Conservation (phyloP, 306 rosid species). For the Prunus davidiana region DNA sequence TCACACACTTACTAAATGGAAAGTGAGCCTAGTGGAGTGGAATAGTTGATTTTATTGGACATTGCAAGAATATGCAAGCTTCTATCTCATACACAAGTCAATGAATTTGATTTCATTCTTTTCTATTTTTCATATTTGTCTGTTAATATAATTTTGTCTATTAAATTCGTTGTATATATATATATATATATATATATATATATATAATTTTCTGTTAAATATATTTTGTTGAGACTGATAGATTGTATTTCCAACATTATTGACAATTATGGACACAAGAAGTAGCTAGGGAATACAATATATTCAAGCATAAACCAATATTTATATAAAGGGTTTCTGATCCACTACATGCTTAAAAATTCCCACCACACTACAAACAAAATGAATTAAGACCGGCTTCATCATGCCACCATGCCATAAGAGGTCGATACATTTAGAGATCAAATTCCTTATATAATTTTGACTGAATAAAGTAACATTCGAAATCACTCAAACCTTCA, state of each 20-base stretch:
- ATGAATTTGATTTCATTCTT: too few relatives aligned
- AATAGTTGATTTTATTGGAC: too few relatives aligned
- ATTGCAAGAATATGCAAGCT: too few relatives aligned
- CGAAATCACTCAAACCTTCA: conserved; percentile 5
- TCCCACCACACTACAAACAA: conserved; percentile 10
- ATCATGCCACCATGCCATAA: conserved; percentile 19
- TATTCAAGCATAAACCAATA: conserved; percentile 3
- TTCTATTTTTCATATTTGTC: too few relatives aligned
- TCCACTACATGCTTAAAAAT: conserved; percentile 16
- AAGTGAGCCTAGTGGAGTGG: too few relatives aligned
- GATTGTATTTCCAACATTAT: background rate
- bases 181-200: too few relatives aligned
- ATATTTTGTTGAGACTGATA: too few relatives aligned
- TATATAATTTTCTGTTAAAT: too few relatives aligned
- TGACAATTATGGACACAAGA: background rate
- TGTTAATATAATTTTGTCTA: too few relatives aligned
- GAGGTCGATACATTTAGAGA: background rate
- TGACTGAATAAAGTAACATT: background rate
- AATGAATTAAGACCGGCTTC: background rate
- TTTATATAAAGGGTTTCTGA: background rate
- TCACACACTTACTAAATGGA: too few relatives aligned
- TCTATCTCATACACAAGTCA: too few relatives aligned
- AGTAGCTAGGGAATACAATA: background rate
- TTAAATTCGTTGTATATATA: too few relatives aligned
- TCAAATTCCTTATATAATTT: conserved; percentile 8